A percentile compares a stretch with the other conserved stretches of the same genome.
These are phyloP conservation scores for Coemansia sp. DNA, from an alignment of 192 early-diverging fungal species.

Conservation along the genomic window DNA sequence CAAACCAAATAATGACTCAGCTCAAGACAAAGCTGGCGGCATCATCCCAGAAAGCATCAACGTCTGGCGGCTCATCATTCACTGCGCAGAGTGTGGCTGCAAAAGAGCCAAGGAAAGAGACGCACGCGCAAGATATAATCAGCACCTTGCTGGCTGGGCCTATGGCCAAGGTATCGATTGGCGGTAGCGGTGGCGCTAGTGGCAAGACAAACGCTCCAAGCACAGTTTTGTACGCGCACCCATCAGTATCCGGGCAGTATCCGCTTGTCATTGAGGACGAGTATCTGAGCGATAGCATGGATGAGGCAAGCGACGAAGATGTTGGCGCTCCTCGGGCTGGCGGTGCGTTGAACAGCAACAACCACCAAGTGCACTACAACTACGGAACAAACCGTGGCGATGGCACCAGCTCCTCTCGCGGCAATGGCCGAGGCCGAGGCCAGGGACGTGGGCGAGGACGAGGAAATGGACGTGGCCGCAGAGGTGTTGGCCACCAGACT, in stretches of 20 bases:
- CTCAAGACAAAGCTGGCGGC: constrained; percentile 16
- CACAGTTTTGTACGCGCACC: constrained; percentile 20
- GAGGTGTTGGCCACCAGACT: constrained; percentile 2
- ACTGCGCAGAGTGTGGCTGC: not conserved
- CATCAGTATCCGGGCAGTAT: constrained; percentile 32
- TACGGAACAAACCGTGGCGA: constrained; percentile 12
- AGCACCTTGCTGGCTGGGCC: constrained; percentile 41
- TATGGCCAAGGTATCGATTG: constrained; percentile 20
- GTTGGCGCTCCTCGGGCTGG: not conserved
- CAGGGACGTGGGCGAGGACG: constrained; percentile 9
- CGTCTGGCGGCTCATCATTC: not conserved
- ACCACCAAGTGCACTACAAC: constrained; percentile 29
- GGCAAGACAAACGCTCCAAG: not conserved
- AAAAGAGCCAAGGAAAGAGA: constrained; percentile 4
- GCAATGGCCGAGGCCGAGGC: constrained; percentile 8
- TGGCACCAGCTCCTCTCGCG: not conserved
- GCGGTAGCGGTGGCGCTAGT: not conserved
- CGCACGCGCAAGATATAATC: constrained; percentile 44
- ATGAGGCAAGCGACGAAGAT: constrained; percentile 29
- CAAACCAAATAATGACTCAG: constrained; percentile 33
- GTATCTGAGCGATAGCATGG: constrained; percentile 50
- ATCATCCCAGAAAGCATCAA: constrained; percentile 1
- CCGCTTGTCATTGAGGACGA: constrained; percentile 48
- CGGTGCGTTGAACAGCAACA: not conserved
- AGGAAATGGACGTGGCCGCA: constrained; percentile 19